phyloP scores from a whole-genome alignment of 106 monocot species.

The Dioscorea dumetorum region DNA sequence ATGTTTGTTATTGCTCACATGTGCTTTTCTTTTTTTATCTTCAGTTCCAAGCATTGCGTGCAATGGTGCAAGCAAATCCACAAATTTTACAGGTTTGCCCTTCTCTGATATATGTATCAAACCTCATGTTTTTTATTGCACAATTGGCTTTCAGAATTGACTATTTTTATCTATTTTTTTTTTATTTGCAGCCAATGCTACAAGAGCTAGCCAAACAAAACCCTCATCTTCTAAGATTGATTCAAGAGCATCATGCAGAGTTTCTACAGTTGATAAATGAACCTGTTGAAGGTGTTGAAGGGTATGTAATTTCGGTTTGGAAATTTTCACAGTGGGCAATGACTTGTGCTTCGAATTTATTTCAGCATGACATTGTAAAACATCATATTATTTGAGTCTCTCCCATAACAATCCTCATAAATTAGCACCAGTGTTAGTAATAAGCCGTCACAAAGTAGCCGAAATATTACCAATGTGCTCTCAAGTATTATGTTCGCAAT shows the following conservation, averaged over 20 bases:
- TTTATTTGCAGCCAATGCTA: conserved; percentile 15
- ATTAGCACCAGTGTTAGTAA: too few species aligned
- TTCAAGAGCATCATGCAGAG: conserved; percentile 17
- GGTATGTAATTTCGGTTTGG: background rate
- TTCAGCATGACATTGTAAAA: too few species aligned
- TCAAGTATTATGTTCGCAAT: too few species aligned
- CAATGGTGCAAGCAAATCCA: conserved; percentile 97
- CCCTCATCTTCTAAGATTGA: conserved; percentile 11
- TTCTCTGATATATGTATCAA: background rate
- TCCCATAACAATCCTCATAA: too few species aligned
- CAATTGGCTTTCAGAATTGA: background rate
- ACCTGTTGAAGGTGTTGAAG: conserved; percentile 13
- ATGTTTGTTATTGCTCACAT: background rate
- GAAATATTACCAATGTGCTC: too few species aligned
- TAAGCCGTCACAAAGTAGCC: too few species aligned
- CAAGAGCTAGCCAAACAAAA: conserved; percentile 16
- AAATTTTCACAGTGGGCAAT: too few species aligned
- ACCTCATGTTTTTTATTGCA: background rate
- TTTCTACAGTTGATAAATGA: conserved; percentile 16
- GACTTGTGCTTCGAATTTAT: too few species aligned
- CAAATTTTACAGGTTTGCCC: conserved; percentile 85
- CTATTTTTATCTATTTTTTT: too few species aligned
- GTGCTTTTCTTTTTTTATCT: conserved; percentile 5
- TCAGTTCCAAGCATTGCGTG: conserved; percentile 79
- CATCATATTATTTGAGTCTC: too few species aligned